Evolutionary conservation across 441 rosid species (phyloP).

Genomic region (Populus hybrid): DNA sequence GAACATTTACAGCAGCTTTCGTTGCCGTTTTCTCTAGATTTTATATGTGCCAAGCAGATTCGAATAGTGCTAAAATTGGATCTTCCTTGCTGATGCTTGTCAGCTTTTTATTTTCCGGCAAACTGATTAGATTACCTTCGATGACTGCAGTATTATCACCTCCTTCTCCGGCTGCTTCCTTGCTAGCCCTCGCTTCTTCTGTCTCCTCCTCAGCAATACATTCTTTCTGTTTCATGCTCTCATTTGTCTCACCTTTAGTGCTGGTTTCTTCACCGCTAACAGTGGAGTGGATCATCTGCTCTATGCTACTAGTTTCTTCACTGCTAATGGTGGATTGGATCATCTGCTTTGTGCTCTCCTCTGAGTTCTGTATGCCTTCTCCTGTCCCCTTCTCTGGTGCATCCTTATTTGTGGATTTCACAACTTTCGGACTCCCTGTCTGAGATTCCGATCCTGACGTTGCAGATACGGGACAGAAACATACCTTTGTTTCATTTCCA

Average conservation of each 20-base stretch:
- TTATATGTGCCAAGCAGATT: constrained; percentile 50
- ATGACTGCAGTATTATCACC: constrained; percentile 10
- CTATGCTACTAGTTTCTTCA: neutral
- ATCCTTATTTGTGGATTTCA: constrained; percentile 22
- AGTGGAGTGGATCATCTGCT: neutral
- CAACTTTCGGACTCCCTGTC: neutral
- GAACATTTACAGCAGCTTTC: constrained; percentile 20
- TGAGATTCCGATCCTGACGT: neutral
- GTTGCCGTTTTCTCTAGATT: constrained; percentile 19
- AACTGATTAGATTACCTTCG: neutral
- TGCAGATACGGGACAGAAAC: neutral
- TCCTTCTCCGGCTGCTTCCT: neutral
- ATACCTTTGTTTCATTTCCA: neutral
- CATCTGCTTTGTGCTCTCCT: neutral
- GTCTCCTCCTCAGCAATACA: neutral
- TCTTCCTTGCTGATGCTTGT: constrained; percentile 21
- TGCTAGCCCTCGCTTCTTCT: neutral
- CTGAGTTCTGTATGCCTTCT: constrained; percentile 9
- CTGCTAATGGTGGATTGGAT: neutral
- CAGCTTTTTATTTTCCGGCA: neutral
- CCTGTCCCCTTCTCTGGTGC: constrained; percentile 38
- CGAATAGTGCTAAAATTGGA: constrained; percentile 44
- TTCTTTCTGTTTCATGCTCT: neutral
- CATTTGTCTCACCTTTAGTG: neutral
- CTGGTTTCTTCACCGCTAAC: neutral